Evolutionary conservation across 1,284 basidiomycete species (phyloP).

Genomic region (Mycosarcoma maydis): DNA sequence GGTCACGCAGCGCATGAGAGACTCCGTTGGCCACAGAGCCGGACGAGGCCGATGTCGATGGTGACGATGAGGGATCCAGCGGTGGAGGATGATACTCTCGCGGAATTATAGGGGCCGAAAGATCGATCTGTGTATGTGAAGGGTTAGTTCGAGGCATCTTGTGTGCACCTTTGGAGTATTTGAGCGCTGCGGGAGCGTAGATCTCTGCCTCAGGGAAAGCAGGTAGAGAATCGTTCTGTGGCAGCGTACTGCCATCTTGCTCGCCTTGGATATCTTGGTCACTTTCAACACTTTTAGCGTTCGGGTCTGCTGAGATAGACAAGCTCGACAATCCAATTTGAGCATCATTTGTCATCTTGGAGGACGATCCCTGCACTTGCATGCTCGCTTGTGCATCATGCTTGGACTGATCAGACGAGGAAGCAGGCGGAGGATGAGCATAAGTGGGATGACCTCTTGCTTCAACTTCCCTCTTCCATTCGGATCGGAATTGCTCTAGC

Average conservation of each 20-base stretch:
- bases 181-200: slow-evolving; percentile 45
- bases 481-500: slow-evolving; percentile 45
- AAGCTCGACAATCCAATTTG: background rate
- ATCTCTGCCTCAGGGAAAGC: slow-evolving; percentile 45
- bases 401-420: background rate
- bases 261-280: too few species aligned
- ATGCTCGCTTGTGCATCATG: background rate
- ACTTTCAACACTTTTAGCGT: too few species aligned
- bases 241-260: background rate
- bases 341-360: background rate
- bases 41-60: slow-evolving; percentile 1
- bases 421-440: slow-evolving; percentile 10
- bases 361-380: background rate
- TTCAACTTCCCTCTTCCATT: slow-evolving; percentile 51
- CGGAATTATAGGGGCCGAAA: slow-evolving; percentile 18
- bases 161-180: slow-evolving; percentile 47
- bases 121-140: background rate
- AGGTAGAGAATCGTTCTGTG: background rate
- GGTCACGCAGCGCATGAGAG: slow-evolving; percentile 20
- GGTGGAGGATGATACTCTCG: slow-evolving; percentile 18
- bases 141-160: slow-evolving; percentile 18
- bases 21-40: slow-evolving; percentile 21
- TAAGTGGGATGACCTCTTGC: slow-evolving; percentile 21
- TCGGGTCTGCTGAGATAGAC: background rate
- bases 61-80: background rate